Percentiles rank a stretch among this genome's conserved stretches.
These are phyloP conservation scores for Globisporangium yorkense DNA, from an alignment of 352 stramenopile species.

Conservation along the genomic window DNA sequence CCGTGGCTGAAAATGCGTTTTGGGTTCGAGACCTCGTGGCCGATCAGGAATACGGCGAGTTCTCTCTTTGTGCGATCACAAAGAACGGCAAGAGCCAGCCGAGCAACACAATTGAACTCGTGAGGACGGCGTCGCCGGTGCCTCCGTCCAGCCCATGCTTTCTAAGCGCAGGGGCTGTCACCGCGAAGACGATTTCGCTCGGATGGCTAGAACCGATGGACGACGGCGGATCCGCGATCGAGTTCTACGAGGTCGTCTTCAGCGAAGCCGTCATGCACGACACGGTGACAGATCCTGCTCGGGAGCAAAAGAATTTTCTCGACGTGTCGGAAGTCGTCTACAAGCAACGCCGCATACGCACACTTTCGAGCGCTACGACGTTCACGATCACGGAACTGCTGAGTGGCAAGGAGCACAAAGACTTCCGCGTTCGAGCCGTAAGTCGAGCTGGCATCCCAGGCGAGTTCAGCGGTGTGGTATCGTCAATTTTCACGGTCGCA, in stretches of 20 bases:
- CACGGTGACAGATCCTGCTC: constrained; percentile 15
- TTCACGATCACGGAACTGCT: constrained; percentile 43
- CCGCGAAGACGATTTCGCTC: constrained; percentile 56
- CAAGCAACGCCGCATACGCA: constrained; percentile 43
- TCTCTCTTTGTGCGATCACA: constrained; percentile 46
- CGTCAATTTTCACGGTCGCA: constrained; percentile 56
- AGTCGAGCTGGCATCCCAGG: constrained; percentile 50
- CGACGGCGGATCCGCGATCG: constrained; percentile 42
- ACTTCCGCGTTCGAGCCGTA: constrained; percentile 60
- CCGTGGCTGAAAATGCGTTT: constrained; percentile 43
- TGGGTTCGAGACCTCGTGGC: constrained; percentile 28
- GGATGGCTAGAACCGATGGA: constrained; percentile 59
- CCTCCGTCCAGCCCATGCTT: constrained; percentile 43
- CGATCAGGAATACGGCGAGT: constrained; percentile 40
- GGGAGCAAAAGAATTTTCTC: constrained; percentile 31
- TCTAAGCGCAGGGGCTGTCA: constrained; percentile 38
- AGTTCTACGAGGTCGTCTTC: constrained; percentile 69
- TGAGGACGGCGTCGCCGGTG: constrained; percentile 26
- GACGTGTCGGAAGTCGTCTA: constrained; percentile 58
- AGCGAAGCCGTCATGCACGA: constrained; percentile 55
- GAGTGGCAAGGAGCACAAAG: constrained; percentile 56
- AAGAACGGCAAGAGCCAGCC: constrained; percentile 40
- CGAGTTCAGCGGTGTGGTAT: constrained; percentile 36
- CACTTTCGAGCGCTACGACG: constrained; percentile 25
- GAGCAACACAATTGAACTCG: constrained; percentile 36